Percentiles rank a stretch among this genome's conserved stretches.
Evolutionary conservation across 257 asterid species (phyloP).

Genomic region (Penstemon newberryi): DNA sequence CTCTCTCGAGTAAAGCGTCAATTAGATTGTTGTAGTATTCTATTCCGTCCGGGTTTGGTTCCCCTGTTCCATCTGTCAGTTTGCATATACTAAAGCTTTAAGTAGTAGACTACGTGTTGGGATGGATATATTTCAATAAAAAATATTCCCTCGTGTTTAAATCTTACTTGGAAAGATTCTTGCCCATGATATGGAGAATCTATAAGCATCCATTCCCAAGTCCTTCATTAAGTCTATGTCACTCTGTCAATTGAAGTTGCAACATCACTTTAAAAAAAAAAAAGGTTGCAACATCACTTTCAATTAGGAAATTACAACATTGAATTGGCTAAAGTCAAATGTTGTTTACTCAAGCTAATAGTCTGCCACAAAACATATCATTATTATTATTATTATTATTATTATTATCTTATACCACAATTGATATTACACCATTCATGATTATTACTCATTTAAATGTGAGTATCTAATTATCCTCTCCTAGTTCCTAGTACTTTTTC

Average conservation of each 20-base stretch:
- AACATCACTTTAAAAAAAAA: conserved; percentile 28
- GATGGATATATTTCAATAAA: not conserved
- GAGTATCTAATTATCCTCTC: conserved; percentile 36
- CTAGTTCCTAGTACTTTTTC: not conserved
- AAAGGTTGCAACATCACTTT: conserved; percentile 31
- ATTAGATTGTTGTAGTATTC: conserved; percentile 73
- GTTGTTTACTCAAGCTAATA: conserved; percentile 9
- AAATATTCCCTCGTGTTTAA: not conserved
- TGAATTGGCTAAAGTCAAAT: conserved; percentile 23
- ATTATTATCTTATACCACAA: conserved; percentile 16
- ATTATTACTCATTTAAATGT: not conserved
- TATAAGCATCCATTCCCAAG: conserved; percentile 82
- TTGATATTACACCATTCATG: conserved; percentile 6
- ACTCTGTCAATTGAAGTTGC: conserved; percentile 46
- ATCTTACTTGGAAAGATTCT: conserved; percentile 78
- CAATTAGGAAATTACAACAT: conserved; percentile 22
- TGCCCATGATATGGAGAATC: conserved; percentile 93
- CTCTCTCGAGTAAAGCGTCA: conserved; percentile 65
- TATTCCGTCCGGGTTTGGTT: conserved; percentile 73
- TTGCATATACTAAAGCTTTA: not conserved
- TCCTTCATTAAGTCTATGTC: conserved; percentile 84
- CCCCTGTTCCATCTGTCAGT: conserved; percentile 72
- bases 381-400: conserved; percentile 15
- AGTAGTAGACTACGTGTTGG: not conserved
- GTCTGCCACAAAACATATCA: conserved; percentile 25